A percentile compares a stretch with the other conserved stretches of the same genome.
Evolutionary conservation across 2,329 filamentous ascomycete genomes (phyloP).

Genomic region (Zymoseptoria ardabiliae): DNA sequence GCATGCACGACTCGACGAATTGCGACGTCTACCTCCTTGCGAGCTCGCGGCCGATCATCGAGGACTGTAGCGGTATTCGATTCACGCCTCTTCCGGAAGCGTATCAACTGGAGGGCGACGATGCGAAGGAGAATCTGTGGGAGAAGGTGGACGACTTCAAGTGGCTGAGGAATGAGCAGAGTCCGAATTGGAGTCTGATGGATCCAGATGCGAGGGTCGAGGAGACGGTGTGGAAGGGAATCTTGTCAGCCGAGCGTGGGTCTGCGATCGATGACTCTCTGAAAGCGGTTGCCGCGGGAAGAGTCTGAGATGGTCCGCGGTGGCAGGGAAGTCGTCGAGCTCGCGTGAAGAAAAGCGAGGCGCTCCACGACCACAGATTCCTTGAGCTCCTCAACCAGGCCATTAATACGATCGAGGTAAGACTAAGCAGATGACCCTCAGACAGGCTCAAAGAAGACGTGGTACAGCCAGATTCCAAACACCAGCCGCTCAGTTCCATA

Average conservation of each 20-base stretch:
- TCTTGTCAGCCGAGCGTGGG: constrained; percentile 57
- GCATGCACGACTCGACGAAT: constrained; percentile 79
- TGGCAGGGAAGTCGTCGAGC: not conserved
- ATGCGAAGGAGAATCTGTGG: constrained; percentile 59
- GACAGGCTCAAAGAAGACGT: not conserved
- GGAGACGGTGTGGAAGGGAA: constrained; percentile 55
- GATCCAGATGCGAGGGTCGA: constrained; percentile 40
- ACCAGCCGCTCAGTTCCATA: not conserved
- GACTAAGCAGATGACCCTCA: not conserved
- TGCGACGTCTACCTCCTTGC: constrained; percentile 80
- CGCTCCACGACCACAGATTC: not conserved
- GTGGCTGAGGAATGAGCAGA: constrained; percentile 80
- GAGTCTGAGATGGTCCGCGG: not conserved
- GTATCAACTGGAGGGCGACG: constrained; percentile 40
- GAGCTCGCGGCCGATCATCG: constrained; percentile 82
- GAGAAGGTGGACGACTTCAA: constrained; percentile 94
- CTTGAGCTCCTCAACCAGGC: not conserved
- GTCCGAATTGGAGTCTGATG: constrained; percentile 79
- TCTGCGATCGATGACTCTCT: constrained; percentile 60
- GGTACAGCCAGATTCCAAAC: not conserved
- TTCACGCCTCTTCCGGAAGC: constrained; percentile 67
- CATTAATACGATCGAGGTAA: not conserved
- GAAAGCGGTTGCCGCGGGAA: constrained; percentile 27
- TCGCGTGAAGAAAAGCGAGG: not conserved
- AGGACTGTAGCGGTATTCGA: constrained; percentile 70